These are phyloP conservation scores for Phytophthora pistaciae DNA, from an alignment of 352 stramenopile species.

Conservation along the genomic window DNA sequence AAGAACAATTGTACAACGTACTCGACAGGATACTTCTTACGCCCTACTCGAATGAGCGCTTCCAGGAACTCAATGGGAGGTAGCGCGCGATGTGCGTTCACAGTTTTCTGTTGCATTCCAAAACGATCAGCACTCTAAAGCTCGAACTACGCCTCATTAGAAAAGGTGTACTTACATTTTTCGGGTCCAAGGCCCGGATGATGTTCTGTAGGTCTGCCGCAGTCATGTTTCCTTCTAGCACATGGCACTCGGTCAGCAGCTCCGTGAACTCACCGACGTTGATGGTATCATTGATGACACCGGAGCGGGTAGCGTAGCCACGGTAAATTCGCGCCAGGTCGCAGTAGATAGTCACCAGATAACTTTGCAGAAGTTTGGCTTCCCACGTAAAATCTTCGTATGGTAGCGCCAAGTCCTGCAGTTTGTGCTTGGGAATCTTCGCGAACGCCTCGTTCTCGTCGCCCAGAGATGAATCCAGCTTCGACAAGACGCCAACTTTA, in stretches of 20 bases:
- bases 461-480: constrained; percentile 44
- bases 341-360: constrained; percentile 71
- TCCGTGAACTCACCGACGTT: constrained; percentile 64
- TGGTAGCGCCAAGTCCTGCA: constrained; percentile 61
- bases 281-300: constrained; percentile 52
- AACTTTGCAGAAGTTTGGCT: constrained; percentile 77
- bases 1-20: constrained; percentile 30
- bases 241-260: constrained; percentile 73
- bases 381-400: constrained; percentile 81
- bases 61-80: constrained; percentile 75
- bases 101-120: constrained; percentile 30
- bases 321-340: constrained; percentile 82
- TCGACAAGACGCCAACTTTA: constrained; percentile 68
- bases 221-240: constrained; percentile 60
- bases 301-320: constrained; percentile 59
- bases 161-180: constrained; percentile 30
- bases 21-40: constrained; percentile 76
- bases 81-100: constrained; percentile 54
- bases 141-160: too few relatives aligned
- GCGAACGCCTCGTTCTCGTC: constrained; percentile 76
- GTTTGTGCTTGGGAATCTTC: constrained; percentile 55
- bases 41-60: constrained; percentile 60
- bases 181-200: constrained; percentile 55
- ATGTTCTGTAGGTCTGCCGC: constrained; percentile 54
- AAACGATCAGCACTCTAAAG: not conserved